Evolutionary conservation across 768 basidiomycete species (phyloP), one percentile per base, ranked within the genome.

Genomic region (Chalciporus sphaerocephalus): DNA sequence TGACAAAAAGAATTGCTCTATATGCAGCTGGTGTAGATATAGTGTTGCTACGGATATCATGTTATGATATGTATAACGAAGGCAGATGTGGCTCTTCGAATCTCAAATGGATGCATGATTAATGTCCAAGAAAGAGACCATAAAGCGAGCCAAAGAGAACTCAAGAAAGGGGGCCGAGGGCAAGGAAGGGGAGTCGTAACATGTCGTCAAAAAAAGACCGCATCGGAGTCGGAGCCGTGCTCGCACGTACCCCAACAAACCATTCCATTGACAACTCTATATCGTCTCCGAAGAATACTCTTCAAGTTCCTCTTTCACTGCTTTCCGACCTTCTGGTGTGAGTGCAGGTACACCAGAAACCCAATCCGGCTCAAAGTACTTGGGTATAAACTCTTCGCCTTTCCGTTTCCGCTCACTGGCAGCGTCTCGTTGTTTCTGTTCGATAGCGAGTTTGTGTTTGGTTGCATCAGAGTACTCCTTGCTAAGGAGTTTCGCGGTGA

Each of bases 401-500:
- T 80, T 86, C 64, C 75, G 78, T 74, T 91, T 94, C 68, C 92
- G 74, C 64, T 92, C 89, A 10, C 85, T 87, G 6, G 92, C 89
- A 24, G 82, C 78, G 48, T 97, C 93, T 40, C 96, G 72, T 73
- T 98, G 96, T 60, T 64, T 79, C 76, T 98, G 95, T 69, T 99
- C 96, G 45, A 99, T 95, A 5, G 67, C 66, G 42, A 92, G 79
- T 74, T 99, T 99, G 71, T 87, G 80, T 72, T 76, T 87, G 46
- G 92, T 97, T 42, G 96, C 96, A 33, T 94, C 91, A 18, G 79
- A 75, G 67, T 79, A 99, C 60, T 94, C 88, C 76, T 96, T 98
- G 60, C 70, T 76, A 35, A 88, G 39, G 46, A 98, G 67, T 47
- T 77, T 72, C 36, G 69, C 74, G 40, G 94, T 95, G 17, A 97